Evolutionary conservation across 768 basidiomycete genomes (phyloP), one percentile per base, ranked within the genome.

Genomic region (Pleurotus pulmonarius): DNA sequence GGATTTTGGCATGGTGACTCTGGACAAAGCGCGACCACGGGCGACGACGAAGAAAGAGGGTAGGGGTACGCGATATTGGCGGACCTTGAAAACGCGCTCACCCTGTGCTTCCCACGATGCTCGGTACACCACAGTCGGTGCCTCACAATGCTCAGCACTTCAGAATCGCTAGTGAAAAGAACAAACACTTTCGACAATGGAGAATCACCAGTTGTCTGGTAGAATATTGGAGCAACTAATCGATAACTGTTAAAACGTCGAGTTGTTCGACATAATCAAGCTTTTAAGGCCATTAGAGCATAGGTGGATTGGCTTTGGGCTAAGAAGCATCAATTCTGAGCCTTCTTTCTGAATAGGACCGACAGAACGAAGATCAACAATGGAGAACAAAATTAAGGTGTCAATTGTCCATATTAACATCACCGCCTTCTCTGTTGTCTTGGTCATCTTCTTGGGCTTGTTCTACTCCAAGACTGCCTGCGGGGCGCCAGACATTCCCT

Each of bases 401-500:
- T 47, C 24, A 44, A 44, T 47, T 25, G 45, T 74, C 76, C 77
- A 80, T 79, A 26, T 78, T 75, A 41, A 76, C 67, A 58, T 78
- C 77, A 47, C 66, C 73, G 24, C 63, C 67, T 3, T 72, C 59
- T 7, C 60, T 66, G n/a, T 58, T 56, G 46, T 58, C 55, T 25
- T 60, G 57, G 12, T 66, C 68, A 6, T 44, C 56, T 16, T 76
- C 75, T 26, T 76, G 78, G 2, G 82, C 77, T 58, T 92, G 88
- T 64, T 92, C 90, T 47, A 93, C 87, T 46, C 87, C 87, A 52
- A 94, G 83, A 56, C 86, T 87, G 4, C 92, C 92, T 13, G 90
- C 89, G 4, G 88, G 79, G 60, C 88, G 75, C 92, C 93, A 92
- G 12, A 95, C 90, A 62, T 77, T 92, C 57, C 88, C 91, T 56